phyloP scores from a whole-genome alignment of 2,329 filamentous ascomycete species.

The Hypoxylon sp. region DNA sequence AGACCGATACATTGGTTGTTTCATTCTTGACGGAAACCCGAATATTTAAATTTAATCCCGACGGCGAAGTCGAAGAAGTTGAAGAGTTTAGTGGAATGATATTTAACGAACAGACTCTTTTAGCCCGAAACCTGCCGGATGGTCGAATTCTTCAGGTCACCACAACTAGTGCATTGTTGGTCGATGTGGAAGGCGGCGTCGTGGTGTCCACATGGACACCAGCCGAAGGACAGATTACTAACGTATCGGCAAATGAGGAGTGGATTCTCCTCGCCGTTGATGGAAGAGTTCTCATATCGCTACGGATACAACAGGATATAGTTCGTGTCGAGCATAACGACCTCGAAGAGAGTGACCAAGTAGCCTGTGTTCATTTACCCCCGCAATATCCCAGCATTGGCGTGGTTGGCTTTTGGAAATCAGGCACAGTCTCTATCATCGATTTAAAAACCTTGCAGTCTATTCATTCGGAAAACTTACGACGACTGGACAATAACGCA shows the following conservation, averaged over 20 bases:
- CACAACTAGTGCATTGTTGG: slow-evolving; percentile 71
- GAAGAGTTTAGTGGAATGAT: slow-evolving; percentile 80
- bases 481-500: slow-evolving; percentile 73
- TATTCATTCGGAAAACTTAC: slow-evolving; percentile 74
- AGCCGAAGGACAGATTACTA: slow-evolving; percentile 75
- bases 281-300: slow-evolving; percentile 78
- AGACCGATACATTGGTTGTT: slow-evolving; percentile 80
- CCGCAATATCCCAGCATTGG: slow-evolving; percentile 74
- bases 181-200: slow-evolving; percentile 71
- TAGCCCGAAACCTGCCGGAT: slow-evolving; percentile 75
- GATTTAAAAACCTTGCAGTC: slow-evolving; percentile 76
- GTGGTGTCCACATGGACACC: slow-evolving; percentile 72
- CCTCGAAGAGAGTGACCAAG: slow-evolving; percentile 78
- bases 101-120: slow-evolving; percentile 79
- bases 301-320: slow-evolving; percentile 74
- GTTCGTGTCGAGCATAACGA: slow-evolving; percentile 70
- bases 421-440: slow-evolving; percentile 83
- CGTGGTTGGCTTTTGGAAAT: slow-evolving; percentile 89
- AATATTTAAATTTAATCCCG: slow-evolving; percentile 80
- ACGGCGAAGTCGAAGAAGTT: slow-evolving; percentile 88
- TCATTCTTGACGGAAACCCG: slow-evolving; percentile 89
- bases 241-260: slow-evolving; percentile 79
- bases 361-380: slow-evolving; percentile 87
- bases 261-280: slow-evolving; percentile 81
- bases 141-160: slow-evolving; percentile 84